Base-by-base conservation (phyloP, 2,329 filamentous ascomycete genomes). In the Hypoxylon sp. region DNA sequence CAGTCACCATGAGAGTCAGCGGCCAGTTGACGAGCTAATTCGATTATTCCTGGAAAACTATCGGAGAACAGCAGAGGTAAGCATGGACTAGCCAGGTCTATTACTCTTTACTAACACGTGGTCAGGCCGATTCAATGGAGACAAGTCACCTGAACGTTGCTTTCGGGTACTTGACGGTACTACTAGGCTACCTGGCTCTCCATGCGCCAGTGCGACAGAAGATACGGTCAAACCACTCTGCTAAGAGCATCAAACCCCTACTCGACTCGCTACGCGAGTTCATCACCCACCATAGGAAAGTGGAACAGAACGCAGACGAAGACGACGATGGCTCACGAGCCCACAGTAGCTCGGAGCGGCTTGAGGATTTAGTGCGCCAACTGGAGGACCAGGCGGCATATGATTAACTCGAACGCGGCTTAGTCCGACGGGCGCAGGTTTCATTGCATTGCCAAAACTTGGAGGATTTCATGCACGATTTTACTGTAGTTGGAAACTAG, bases 81-180 rank as follows among this genome's bases (percentile, higher is more conserved):
- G 87, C 80, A 25, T 55, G 32, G 25, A 41, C 25, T 55, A 21
- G 10, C 10, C 48, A 36, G n/a, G 41, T 32, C 51, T 13, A 30
- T 21, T 56, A 4, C 11, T 41, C 30, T 21, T 19, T 9, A 34
- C 49, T 72, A 70, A 75, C 74, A 65, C 74, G 62, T 60, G 50
- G 46, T 36, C 69, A 93, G 87, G 90, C 89, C 63, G 89, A 91
- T 73, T 91, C 90, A 1, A 86, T 90, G 61, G 88, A 93, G 75
- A 93, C 94, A 76, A 90, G 90, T 25, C 90, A 92, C 65, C 86
- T 91, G 55, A 93, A 94, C 72, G 93, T 98, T 28, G 90, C 92
- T 1, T 89, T 95, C 77, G 94, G 93, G 14, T 98, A 97, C 77
- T 84, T 98, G 23, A 90, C 93, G 0, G 90, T 98, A 13, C 83